These are phyloP conservation scores for Noccaea caerulescens DNA, from an alignment of 345 rosid species.

Conservation along the genomic window DNA sequence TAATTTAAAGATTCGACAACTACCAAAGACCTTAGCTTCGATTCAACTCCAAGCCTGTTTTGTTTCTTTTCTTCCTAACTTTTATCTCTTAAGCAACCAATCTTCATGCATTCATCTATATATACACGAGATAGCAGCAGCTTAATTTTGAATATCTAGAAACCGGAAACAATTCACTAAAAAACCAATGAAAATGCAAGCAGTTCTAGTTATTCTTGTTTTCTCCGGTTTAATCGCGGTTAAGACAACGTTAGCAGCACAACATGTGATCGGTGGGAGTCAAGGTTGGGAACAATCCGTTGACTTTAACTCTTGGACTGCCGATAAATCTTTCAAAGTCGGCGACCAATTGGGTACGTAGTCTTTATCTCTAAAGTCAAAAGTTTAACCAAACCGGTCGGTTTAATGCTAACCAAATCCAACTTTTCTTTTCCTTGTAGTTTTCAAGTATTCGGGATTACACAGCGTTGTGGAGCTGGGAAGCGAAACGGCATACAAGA, in stretches of 20 bases:
- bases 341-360: constrained; percentile 80
- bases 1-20: constrained; percentile 34
- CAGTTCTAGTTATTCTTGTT: constrained; percentile 43
- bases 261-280: constrained; percentile 81
- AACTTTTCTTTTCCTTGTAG: constrained; percentile 35
- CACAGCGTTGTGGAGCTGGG: constrained; percentile 87
- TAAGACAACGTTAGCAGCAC: constrained; percentile 51
- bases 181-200: constrained; percentile 41
- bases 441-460: constrained; percentile 81
- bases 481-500: constrained; percentile 73
- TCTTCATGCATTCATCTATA: constrained; percentile 28
- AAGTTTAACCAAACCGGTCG: constrained; percentile 11
- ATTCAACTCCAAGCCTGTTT: constrained; percentile 68
- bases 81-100: constrained; percentile 20
- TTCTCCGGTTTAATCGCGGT: constrained; percentile 45
- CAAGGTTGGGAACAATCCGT: constrained; percentile 88
- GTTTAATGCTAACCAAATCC: constrained; percentile 11
- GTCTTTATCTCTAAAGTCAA: not conserved
- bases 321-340: constrained; percentile 68
- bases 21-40: constrained; percentile 52
- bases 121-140: constrained; percentile 35
- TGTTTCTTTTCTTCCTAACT: constrained; percentile 34
- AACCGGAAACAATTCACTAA: not conserved
- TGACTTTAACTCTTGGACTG: constrained; percentile 75
- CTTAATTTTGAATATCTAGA: not conserved